Conservation (phyloP, 805 yeast species). For the Ogataea pignaliae region DNA sequence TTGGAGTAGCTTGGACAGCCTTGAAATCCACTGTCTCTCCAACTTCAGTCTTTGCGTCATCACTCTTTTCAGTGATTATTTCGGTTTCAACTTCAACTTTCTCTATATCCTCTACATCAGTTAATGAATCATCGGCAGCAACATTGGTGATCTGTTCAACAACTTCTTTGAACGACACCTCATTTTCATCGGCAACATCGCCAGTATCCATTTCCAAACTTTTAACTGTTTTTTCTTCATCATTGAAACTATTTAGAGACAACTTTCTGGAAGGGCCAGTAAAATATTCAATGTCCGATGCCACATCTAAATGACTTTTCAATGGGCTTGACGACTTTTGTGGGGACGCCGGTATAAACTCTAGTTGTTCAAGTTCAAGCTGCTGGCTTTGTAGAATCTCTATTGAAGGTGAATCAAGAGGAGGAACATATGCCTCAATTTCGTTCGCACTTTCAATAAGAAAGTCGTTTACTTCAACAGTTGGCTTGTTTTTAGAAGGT, state of each 20-base stretch:
- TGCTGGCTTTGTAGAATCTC: no score
- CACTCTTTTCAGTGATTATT: neutral
- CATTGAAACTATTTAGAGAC: constrained; percentile 12
- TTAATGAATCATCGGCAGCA: constrained; percentile 9
- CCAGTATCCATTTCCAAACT: constrained; percentile 15
- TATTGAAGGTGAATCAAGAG: no score
- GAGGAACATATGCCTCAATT: neutral
- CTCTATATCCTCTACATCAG: constrained; percentile 8
- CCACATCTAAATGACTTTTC: neutral
- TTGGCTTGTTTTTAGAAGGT: neutral
- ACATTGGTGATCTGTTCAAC: constrained; percentile 2
- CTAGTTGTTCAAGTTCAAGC: no score
- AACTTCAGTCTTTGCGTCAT: neutral
- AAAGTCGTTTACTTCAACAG: neutral
- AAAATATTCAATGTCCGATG: neutral
- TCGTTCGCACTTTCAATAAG: neutral
- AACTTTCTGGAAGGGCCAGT: constrained; percentile 23
- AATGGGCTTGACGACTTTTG: no score
- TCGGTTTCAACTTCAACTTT: constrained; percentile 3
- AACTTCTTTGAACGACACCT: constrained; percentile 8
- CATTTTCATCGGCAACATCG: constrained; percentile 22
- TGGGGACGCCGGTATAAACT: no score
- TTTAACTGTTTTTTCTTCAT: constrained; percentile 18
- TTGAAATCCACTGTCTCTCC: constrained; percentile 1
- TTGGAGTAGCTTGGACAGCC: neutral